These are phyloP conservation scores for Suhomyces taliae DNA, from an alignment of 1,139 yeast species.

Conservation along the genomic window DNA sequence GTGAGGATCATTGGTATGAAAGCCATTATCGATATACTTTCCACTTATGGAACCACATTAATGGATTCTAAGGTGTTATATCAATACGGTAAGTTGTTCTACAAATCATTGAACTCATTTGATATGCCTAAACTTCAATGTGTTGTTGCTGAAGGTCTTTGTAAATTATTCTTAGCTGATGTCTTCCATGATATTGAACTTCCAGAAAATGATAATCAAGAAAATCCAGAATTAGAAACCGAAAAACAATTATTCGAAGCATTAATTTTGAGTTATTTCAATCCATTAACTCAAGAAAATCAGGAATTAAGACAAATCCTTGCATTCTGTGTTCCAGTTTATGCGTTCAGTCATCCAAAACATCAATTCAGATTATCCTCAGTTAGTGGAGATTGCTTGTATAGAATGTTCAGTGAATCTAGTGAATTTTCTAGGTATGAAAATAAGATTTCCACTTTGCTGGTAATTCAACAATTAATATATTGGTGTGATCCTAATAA, in stretches of 20 bases:
- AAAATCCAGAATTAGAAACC: conserved; percentile 25
- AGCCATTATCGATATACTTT: conserved; percentile 73
- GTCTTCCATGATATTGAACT: conserved; percentile 56
- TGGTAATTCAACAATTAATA: conserved; percentile 71
- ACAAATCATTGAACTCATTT: conserved; percentile 59
- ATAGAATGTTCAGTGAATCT: conserved; percentile 51
- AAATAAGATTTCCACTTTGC: conserved; percentile 48
- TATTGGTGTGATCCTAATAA: conserved; percentile 87
- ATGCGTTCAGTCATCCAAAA: conserved; percentile 71
- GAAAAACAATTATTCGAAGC: conserved; percentile 60
- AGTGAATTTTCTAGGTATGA: conserved; percentile 30
- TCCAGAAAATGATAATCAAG: conserved; percentile 15
- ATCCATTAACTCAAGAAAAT: conserved; percentile 62
- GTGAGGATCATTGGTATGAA: conserved; percentile 64
- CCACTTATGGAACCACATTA: conserved; percentile 71
- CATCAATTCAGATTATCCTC: conserved; percentile 72
- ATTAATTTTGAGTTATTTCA: conserved; percentile 71
- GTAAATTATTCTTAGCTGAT: conserved; percentile 79
- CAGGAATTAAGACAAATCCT: conserved; percentile 76
- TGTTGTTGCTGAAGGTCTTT: conserved; percentile 81
- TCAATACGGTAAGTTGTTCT: conserved; percentile 60
- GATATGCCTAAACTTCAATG: conserved; percentile 71
- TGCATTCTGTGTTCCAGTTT: conserved; percentile 88
- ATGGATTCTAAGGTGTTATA: conserved; percentile 44
- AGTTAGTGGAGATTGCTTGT: conserved; percentile 66